phyloP scores from a whole-genome alignment of 2,329 filamentous ascomycete genomes.

The Verruconis gallopava region DNA sequence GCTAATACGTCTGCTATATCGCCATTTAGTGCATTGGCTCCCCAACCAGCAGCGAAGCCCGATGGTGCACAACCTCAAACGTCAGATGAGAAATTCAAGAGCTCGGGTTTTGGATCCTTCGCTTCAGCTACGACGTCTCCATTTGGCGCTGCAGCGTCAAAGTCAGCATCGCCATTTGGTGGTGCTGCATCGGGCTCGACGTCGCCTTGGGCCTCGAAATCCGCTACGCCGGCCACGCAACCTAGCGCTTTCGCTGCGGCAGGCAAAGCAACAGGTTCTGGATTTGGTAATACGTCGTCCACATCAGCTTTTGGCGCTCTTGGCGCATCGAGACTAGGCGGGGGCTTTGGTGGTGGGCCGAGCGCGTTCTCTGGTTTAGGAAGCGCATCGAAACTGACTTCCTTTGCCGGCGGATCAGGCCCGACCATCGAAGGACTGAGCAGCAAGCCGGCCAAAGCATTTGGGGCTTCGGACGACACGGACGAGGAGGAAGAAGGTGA shows the following conservation, averaged over 20 bases:
- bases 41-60: neutral
- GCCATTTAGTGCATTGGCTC: slow-evolving; percentile 32
- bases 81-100: slow-evolving; percentile 12
- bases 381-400: slow-evolving; percentile 37
- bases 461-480: slow-evolving; percentile 62
- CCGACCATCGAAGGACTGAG: slow-evolving; percentile 33
- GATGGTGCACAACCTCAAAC: slow-evolving; percentile 1
- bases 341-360: slow-evolving; percentile 25
- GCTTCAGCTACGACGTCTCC: slow-evolving; percentile 17
- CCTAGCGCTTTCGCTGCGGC: slow-evolving; percentile 17
- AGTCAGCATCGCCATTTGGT: slow-evolving; percentile 25
- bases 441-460: slow-evolving; percentile 55
- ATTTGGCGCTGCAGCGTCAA: slow-evolving; percentile 23
- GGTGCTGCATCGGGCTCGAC: slow-evolving; percentile 10
- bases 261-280: slow-evolving; percentile 14
- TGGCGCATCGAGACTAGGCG: slow-evolving; percentile 31
- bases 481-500: slow-evolving; percentile 43
- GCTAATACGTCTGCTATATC: slow-evolving; percentile 33
- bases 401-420: slow-evolving; percentile 52
- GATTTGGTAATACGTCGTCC: slow-evolving; percentile 19
- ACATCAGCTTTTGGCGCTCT: slow-evolving; percentile 20
- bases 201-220: slow-evolving; percentile 11
- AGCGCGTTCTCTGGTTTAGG: slow-evolving; percentile 2
- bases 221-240: slow-evolving; percentile 6
- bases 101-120: slow-evolving; percentile 9